These are phyloP conservation scores for Pseudozyma tsukubaensis DNA, from an alignment of 1,284 basidiomycete genomes.

Conservation along the genomic window DNA sequence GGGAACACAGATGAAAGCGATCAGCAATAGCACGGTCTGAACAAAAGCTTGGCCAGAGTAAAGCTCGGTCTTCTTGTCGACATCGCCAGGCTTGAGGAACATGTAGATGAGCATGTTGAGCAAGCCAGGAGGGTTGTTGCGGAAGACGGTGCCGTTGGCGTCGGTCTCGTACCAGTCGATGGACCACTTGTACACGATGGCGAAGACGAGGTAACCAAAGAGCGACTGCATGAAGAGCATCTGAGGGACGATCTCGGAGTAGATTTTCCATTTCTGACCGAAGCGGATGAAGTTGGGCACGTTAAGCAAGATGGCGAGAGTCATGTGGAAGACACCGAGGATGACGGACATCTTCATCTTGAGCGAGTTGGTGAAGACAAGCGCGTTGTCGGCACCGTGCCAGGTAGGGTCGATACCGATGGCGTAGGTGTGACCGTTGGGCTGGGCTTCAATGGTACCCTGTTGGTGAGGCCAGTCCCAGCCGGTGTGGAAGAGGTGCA, in stretches of 20 bases:
- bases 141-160: constrained; percentile 70
- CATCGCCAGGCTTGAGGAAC: constrained; percentile 67
- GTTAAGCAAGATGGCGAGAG: constrained; percentile 95
- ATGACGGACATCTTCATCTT: constrained; percentile 99
- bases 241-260: constrained; percentile 94
- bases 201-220: constrained; percentile 94
- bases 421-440: constrained; percentile 78
- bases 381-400: constrained; percentile 90
- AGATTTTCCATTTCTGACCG: constrained; percentile 85
- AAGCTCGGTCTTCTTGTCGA: constrained; percentile 79
- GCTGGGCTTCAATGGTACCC: constrained; percentile 66
- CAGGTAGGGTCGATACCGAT: constrained; percentile 95
- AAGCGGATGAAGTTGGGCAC: constrained; percentile 94
- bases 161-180: constrained; percentile 84
- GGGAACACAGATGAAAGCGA: constrained; percentile 90
- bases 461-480: constrained; percentile 80
- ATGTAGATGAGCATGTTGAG: constrained; percentile 72
- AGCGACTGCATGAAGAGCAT: constrained; percentile 97
- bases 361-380: constrained; percentile 97
- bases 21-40: constrained; percentile 81
- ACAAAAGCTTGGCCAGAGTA: constrained; percentile 89
- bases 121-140: constrained; percentile 81
- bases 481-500: constrained; percentile 87
- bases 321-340: constrained; percentile 97
- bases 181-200: constrained; percentile 97